Base-by-base conservation (phyloP, 2,329 filamentous ascomycete genomes). In the Colletotrichum echinochloae region DNA sequence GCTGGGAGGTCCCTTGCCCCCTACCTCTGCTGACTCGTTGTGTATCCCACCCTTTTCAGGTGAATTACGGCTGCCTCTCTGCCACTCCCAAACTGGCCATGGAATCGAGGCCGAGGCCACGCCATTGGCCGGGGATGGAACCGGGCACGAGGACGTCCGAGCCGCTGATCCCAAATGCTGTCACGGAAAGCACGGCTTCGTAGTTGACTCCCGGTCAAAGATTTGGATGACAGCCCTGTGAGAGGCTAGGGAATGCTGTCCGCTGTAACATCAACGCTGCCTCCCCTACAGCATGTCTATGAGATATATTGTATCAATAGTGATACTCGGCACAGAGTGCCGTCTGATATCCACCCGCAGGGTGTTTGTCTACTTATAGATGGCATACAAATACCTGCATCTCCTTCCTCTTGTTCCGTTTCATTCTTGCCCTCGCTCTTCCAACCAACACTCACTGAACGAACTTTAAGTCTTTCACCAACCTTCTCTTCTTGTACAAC, bases 401-500 rank as follows among this genome's bases (percentile, higher is more conserved):
- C 44, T 44, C 33, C 61, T 65, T 73, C 62, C 66, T 64, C 67
- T 66, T 72, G 65, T 70, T 59, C 59, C 57, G 55, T 73, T 70
- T 66, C 63, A 16, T 57, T 61, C 33, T 67, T 60, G 65, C 5
- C 49, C 30, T 48, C 28, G 23, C n/a, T 61, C 35, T 54, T 39
- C 63, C 57, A 59, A 35, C 52, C 61, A 62, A 65, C 66, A 60
- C 66, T 75, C 59, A 60, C 64, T 59, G 57, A 60, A 49, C 62
- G 46, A 35, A 65, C 48, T 67, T 56, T 20, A 60, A 16, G 8
- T 69, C 52, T 72, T 64, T 65, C 30, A n/a, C 30, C 70, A 72
- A 72, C 71, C 30, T 75, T 73, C 74, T 73, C 67, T 75, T 74
- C 75, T 72, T 73, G 74, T 77, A 76, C 70, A 78, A 77, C 73